Evolutionary conservation across 2,329 filamentous ascomycete genomes (phyloP).

Genomic region (Colletotrichum paranaense): DNA sequence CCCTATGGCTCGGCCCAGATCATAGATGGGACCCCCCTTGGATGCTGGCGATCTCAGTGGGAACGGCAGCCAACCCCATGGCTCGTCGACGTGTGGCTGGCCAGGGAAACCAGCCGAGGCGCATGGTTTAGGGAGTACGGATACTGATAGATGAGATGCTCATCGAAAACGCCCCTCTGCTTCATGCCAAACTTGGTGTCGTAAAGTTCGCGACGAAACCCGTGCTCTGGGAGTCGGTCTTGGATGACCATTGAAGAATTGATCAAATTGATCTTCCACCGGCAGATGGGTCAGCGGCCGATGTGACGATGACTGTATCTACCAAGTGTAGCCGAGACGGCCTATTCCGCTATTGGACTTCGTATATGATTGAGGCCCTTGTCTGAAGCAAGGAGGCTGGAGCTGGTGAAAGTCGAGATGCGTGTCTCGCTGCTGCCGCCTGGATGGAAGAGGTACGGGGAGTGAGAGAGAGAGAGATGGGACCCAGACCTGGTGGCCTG

Average conservation of each 20-base stretch:
- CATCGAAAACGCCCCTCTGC: neutral
- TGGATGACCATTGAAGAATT: neutral
- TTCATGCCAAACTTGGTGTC: neutral
- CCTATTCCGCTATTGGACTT: neutral
- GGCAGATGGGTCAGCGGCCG: neutral
- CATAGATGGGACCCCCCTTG: neutral
- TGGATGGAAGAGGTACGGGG: too few species aligned
- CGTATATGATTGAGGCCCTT: neutral
- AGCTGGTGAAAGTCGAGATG: neutral
- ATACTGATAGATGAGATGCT: neutral
- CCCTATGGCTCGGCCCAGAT: neutral
- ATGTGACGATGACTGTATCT: neutral
- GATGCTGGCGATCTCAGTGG: neutral
- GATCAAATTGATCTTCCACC: neutral
- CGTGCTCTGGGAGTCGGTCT: neutral
- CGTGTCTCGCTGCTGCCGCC: neutral
- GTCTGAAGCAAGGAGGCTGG: neutral
- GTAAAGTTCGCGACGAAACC: slow-evolving; percentile 4
- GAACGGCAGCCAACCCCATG: neutral
- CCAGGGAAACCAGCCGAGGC: neutral
- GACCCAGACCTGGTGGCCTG: neutral
- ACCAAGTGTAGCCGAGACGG: neutral
- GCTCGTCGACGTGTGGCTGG: neutral
- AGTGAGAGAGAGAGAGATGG: neutral
- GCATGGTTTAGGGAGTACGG: neutral